Evolutionary conservation across 78 protist genomes (phyloP).

Genomic region (Tieghemostelium lacteum): DNA sequence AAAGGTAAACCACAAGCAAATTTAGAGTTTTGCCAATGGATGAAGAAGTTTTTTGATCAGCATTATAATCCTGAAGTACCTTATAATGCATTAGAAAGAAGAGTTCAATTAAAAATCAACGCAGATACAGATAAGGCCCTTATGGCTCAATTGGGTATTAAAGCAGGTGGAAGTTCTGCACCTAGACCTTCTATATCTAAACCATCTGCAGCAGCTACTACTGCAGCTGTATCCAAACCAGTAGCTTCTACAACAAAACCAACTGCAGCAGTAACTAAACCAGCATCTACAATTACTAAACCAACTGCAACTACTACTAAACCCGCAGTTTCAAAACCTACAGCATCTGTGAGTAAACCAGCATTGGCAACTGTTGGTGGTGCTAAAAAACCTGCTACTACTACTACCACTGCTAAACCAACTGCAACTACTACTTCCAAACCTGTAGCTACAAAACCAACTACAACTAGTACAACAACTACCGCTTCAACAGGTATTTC

Average conservation of each 20-base stretch:
- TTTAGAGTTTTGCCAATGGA: conserved; percentile 96
- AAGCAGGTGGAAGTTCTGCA: conserved; percentile 8
- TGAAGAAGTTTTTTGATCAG: conserved; percentile 85
- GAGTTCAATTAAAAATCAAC: background rate
- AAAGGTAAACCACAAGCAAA: conserved; percentile 94
- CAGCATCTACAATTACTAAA: background rate
- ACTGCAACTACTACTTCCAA: conserved; percentile 10
- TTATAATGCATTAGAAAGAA: conserved; percentile 70
- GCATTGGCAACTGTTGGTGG: background rate
- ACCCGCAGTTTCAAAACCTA: background rate
- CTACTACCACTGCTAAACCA: conserved; percentile 28
- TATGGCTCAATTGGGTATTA: background rate
- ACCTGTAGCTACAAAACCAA: background rate
- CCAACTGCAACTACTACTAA: background rate
- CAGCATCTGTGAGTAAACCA: background rate
- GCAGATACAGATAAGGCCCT: conserved; percentile 49
- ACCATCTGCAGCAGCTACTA: conserved; percentile 13
- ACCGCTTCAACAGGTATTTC: background rate
- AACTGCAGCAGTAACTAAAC: background rate
- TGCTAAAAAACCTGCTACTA: conserved; percentile 1
- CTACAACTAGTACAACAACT: background rate
- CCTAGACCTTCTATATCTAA: conserved; percentile 21
- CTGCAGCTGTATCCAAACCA: conserved; percentile 34
- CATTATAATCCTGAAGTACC: conserved; percentile 68
- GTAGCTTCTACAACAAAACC: background rate